Evolutionary conservation across 305 asterid species (phyloP), one percentile per base, ranked within the genome.

Genomic region (Vinca major): DNA sequence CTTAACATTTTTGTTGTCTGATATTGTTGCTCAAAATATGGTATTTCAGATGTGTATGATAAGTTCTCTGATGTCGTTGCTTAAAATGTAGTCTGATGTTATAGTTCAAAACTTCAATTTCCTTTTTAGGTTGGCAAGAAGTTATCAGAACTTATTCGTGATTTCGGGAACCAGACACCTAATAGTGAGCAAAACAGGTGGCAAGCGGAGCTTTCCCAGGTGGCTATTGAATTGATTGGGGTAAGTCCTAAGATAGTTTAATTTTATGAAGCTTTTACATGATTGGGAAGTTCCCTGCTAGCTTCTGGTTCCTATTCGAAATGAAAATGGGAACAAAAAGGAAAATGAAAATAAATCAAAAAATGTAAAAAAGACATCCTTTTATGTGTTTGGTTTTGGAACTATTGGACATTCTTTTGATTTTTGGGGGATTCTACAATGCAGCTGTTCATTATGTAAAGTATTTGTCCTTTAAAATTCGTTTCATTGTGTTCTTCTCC

Each of bases 81-180:
- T 45, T 39, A 4, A 5, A 43, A 36, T 65, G 37, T 48, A 64
- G 33, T 7, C 62, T 41, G 11, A 4, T 5, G 7, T 21, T 41
- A 8, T 4, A 16, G 48, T 43, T 26, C 47, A 60, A 60, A 13
- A 36, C 9, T 60, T 14, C 65, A 60, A 55, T 55, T 62, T 77
- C 71, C 79, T 51, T 76, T 81, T 75, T 72, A 94, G 99, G 97
- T 94, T 62, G 97, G 96, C 21, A 86, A 86, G 78, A 89, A 88
- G 74, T 85, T 94, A 40, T 88, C 99, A 37, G 99, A 94, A 80
- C 97, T 91, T 72, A 94, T 94, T 75, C 92, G 99, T 61, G 99
- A 94, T 83, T 83, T 89, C 65, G 99, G 99, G 63, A 80, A 86
- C 74, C 98, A 88, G 82, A 83, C 96, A 40, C 78, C 89, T 50